Evolutionary conservation across 2,329 filamentous ascomycete genomes (phyloP).

Genomic region (Fusarium mangiferae): DNA sequence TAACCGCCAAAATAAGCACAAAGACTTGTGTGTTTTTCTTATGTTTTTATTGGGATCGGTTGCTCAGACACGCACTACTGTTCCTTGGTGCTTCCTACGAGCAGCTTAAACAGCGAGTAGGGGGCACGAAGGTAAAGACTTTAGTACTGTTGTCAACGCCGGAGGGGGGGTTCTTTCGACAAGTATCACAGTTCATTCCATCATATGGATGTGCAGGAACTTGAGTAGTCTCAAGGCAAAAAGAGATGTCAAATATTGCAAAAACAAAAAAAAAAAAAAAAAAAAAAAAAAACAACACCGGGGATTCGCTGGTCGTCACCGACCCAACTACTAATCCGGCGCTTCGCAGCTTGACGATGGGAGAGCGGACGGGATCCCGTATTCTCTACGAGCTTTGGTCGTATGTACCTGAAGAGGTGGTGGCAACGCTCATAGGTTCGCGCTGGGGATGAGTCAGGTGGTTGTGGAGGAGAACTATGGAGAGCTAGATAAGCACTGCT

Average conservation of each 20-base stretch:
- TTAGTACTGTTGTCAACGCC: background rate
- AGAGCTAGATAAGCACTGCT: background rate
- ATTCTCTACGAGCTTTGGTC: conserved; percentile 30
- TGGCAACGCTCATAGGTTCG: background rate
- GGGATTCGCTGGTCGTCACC: conserved; percentile 36
- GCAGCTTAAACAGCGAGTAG: background rate
- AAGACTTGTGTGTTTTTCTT: background rate
- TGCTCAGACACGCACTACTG: background rate
- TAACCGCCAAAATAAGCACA: background rate
- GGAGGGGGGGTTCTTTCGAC: background rate
- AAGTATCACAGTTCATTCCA: background rate
- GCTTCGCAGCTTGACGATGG: conserved; percentile 32
- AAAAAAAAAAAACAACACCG: conserved; percentile 25
- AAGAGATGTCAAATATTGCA: background rate
- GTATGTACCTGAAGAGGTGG: background rate
- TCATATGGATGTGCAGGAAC: background rate
- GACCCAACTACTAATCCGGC: conserved; percentile 36
- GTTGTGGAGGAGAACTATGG: background rate
- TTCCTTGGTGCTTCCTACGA: background rate
- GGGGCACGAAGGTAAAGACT: background rate
- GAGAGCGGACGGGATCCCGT: conserved; percentile 35
- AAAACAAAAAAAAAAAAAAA: conserved; percentile 21
- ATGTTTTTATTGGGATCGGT: background rate
- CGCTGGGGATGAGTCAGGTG: background rate
- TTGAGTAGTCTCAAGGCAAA: background rate